Base-by-base conservation (phyloP, 129 eudicot species). In the Pseudognaphalium luteoalbum region DNA sequence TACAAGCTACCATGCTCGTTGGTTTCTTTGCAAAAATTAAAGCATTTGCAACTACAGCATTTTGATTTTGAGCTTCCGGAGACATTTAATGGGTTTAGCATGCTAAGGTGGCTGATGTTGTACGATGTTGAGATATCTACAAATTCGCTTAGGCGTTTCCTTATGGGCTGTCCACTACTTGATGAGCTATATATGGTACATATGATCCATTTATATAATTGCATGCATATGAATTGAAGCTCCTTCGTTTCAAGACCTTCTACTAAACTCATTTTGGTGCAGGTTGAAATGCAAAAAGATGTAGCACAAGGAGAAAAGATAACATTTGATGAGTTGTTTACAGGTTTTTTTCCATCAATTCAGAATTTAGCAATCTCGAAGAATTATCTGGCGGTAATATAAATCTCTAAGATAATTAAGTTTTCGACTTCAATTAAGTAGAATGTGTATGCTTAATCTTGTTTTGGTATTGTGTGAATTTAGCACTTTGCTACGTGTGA, bases 81-180 rank as follows among this genome's bases (percentile, higher is more conserved):
- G 7, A 41, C 22, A 9, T 73, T 74, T 33, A 28, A 15, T 6
- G 83, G 79, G 14, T 80, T 80, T 73, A 33, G 71, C 39, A 54
- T 1, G 64, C 67, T 80, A 47, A 73, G 8, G 44, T 1, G 34
- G 21, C 32, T 73, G 75, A 16, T 2, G 0, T 39, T 39, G 3
- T 9, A 8, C 12, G 12, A 39, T 39, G 3, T 39, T 39, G 47
- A 39, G 47, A 39, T 39, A 9, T 7, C 3, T 39, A 2, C 12
- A 9, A 39, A 39, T 9, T 39, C 12, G 47, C 47, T 39, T 9
- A 39, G 9, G 47, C 12, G 47, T 9, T 39, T 39, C 3, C 47
- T 39, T 8, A 39, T 12, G 2, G 9, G 8, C 2, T 39, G 47
- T 9, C 47, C 47, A 12, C 47, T 39, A 9, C 47, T 39, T 39